Evolutionary conservation across 768 basidiomycete genomes (phyloP).

Genomic region (Phylloporus sp.): DNA sequence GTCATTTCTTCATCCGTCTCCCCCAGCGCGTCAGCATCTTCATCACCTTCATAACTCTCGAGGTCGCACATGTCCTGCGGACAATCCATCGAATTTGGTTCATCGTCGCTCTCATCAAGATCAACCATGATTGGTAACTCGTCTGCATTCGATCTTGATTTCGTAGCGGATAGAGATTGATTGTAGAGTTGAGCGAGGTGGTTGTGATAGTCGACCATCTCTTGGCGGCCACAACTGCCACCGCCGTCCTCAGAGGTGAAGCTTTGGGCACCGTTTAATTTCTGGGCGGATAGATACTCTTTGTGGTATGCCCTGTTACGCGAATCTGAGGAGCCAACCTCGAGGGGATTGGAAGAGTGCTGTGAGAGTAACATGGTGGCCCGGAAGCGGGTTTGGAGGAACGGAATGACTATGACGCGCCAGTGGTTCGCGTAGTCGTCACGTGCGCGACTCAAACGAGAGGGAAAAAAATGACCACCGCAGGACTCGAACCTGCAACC

Average conservation of each 20-base stretch:
- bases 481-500: constrained; percentile 97
- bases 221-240: constrained; percentile 34
- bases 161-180: constrained; percentile 18
- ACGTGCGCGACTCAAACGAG: constrained; percentile 17
- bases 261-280: constrained; percentile 25
- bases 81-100: constrained; percentile 33
- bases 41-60: constrained; percentile 32
- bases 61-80: constrained; percentile 35
- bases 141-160: constrained; percentile 20
- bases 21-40: constrained; percentile 31
- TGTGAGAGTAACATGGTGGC: constrained; percentile 45
- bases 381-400: neutral
- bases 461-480: constrained; percentile 67
- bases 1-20: constrained; percentile 61
- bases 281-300: constrained; percentile 34
- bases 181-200: constrained; percentile 46
- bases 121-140: constrained; percentile 35
- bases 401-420: neutral
- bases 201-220: constrained; percentile 44
- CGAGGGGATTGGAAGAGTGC: constrained; percentile 72
- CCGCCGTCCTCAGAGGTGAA: constrained; percentile 52
- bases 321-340: constrained; percentile 57
- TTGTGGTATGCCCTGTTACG: constrained; percentile 45
- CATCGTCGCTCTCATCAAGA: constrained; percentile 44
- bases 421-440: constrained; percentile 15